These are phyloP conservation scores for Cladosporium velox DNA, from an alignment of 2,329 filamentous ascomycete species.

Conservation along the genomic window DNA sequence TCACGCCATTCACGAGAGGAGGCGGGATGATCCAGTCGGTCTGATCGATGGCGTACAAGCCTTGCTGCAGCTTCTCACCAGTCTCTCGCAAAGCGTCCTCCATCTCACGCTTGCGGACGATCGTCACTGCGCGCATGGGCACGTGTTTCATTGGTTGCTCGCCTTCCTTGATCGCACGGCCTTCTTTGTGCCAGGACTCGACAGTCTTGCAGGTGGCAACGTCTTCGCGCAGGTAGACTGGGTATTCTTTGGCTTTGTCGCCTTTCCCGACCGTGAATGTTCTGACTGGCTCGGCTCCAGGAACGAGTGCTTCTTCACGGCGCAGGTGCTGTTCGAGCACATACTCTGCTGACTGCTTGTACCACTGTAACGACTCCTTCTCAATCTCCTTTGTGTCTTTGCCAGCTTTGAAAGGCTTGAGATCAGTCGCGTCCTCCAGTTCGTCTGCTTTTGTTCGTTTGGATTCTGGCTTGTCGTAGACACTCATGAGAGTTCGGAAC, in stretches of 20 bases:
- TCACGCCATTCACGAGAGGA: slow-evolving; percentile 73
- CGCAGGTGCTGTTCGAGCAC: slow-evolving; percentile 83
- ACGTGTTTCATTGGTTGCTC: slow-evolving; percentile 80
- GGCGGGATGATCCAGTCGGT: slow-evolving; percentile 97
- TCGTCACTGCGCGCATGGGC: slow-evolving; percentile 86
- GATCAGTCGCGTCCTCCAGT: slow-evolving; percentile 74
- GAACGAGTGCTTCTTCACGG: slow-evolving; percentile 83
- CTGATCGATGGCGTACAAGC: slow-evolving; percentile 78
- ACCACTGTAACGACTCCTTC: slow-evolving; percentile 73
- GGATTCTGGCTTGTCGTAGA: slow-evolving; percentile 61
- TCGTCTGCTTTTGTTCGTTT: slow-evolving; percentile 72
- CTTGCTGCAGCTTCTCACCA: slow-evolving; percentile 82
- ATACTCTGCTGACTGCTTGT: slow-evolving; percentile 83
- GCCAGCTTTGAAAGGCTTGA: slow-evolving; percentile 68
- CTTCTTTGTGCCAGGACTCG: slow-evolving; percentile 98
- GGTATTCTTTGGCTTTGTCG: slow-evolving; percentile 70
- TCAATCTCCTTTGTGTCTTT: slow-evolving; percentile 52
- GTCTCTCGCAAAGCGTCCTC: slow-evolving; percentile 78
- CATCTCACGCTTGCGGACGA: slow-evolving; percentile 82
- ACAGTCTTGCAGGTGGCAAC: slow-evolving; percentile 84
- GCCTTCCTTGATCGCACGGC: slow-evolving; percentile 70
- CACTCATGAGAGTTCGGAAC: slow-evolving; percentile 78
- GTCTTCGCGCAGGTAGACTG: slow-evolving; percentile 77
- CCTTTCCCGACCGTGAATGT: slow-evolving; percentile 76
- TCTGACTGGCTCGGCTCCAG: slow-evolving; percentile 68